phyloP scores from a whole-genome alignment of 1,284 basidiomycete genomes.

The Schizophyllum commune region DNA sequence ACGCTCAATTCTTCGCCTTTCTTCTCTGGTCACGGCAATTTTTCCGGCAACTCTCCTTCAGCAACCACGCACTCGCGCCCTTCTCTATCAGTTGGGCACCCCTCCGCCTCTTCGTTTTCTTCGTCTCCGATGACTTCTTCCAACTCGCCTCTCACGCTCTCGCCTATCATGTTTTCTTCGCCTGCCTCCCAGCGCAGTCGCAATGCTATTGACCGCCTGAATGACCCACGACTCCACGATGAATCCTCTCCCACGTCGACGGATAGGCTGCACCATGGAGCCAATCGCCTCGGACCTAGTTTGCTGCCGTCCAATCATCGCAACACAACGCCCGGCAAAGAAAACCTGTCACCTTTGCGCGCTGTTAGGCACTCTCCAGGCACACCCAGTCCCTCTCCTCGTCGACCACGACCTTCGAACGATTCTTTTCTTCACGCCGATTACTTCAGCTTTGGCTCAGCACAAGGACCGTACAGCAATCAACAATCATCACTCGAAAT shows the following conservation, averaged over 20 bases:
- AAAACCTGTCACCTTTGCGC: conserved; percentile 2
- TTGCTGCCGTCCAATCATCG: neutral
- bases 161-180: conserved; percentile 25
- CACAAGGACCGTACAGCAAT: conserved; percentile 2
- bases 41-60: neutral
- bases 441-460: conserved; percentile 9
- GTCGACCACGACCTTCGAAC: conserved; percentile 13
- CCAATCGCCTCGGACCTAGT: too few relatives aligned
- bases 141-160: conserved; percentile 13
- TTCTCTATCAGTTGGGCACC: neutral
- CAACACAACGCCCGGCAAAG: neutral
- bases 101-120: conserved; percentile 2
- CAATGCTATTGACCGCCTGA: too few relatives aligned
- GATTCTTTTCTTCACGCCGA: conserved; percentile 12
- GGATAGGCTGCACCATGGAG: too few relatives aligned
- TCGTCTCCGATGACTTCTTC: conserved; percentile 1
- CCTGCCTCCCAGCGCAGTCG: conserved; percentile 17
- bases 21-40: neutral
- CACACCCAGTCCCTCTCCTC: conserved; percentile 9
- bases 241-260: too few relatives aligned
- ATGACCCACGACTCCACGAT: too few relatives aligned
- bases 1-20: conserved; percentile 1
- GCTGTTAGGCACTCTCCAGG: conserved; percentile 11
- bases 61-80: neutral
- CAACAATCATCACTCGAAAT: conserved; percentile 1